Evolutionary conservation across 2,329 filamentous ascomycete genomes (phyloP).

Genomic region (Sporothrix humicola): DNA sequence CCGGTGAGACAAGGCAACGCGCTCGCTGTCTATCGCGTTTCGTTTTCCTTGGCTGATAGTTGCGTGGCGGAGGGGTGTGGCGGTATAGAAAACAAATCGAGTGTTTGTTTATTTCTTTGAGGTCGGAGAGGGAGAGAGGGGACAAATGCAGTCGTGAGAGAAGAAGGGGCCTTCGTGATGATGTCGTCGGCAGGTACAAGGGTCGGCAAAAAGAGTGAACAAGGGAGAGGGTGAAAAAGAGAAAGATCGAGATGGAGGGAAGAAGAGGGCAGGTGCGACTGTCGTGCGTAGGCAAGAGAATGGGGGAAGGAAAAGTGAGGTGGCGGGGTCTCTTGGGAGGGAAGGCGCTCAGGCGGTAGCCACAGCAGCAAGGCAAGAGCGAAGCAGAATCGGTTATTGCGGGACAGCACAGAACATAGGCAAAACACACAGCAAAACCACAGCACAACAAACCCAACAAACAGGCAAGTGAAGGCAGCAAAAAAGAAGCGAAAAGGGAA

Average conservation of each 20-base stretch:
- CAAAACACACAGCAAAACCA: background rate
- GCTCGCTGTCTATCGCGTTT: conserved; percentile 33
- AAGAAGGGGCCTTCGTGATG: conserved; percentile 11
- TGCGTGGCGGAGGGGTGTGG: background rate
- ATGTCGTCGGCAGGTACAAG: conserved; percentile 25
- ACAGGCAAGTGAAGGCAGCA: background rate
- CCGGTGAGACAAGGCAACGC: conserved; percentile 28
- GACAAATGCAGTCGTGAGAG: background rate
- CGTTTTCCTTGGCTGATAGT: conserved; percentile 16
- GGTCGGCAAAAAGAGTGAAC: conserved; percentile 12
- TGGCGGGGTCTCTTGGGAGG: conserved; percentile 33
- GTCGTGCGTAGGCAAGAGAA: conserved; percentile 27
- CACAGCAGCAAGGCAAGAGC: conserved; percentile 28
- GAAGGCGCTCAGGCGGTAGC: conserved; percentile 25
- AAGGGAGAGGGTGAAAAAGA: conserved; percentile 14
- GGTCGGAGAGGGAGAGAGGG: background rate
- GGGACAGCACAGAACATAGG: conserved; percentile 1
- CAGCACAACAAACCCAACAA: conserved; percentile 2
- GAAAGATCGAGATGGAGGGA: conserved; percentile 31
- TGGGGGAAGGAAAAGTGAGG: conserved; percentile 33
- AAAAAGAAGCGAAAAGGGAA: background rate
- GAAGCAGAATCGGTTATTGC: conserved; percentile 9
- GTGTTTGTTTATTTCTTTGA: conserved; percentile 14
- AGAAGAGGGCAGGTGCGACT: conserved; percentile 22
- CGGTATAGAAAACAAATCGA: background rate